Conservation (phyloP, 2,329 filamentous ascomycete species). For the Xylariomycetidae sp. region DNA sequence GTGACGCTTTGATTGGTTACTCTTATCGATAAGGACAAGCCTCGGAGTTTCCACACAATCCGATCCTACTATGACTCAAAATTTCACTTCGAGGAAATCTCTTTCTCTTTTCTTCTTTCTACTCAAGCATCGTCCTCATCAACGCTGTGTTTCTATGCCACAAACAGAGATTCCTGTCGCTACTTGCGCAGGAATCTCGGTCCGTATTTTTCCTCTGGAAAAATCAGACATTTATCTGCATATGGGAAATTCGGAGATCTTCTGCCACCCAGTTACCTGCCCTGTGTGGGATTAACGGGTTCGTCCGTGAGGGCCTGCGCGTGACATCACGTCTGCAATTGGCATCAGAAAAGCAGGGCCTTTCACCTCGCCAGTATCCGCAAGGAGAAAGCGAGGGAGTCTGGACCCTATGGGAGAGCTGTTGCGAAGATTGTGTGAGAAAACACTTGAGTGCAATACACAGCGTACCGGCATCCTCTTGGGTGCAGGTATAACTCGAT, state of each 20-base stretch:
- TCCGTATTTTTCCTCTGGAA: slow-evolving; percentile 14
- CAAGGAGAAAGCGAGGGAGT: slow-evolving; percentile 30
- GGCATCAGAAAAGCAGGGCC: slow-evolving; percentile 89
- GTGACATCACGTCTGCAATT: slow-evolving; percentile 76
- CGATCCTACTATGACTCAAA: slow-evolving; percentile 17
- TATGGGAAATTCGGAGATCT: slow-evolving; percentile 99
- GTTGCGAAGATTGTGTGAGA: slow-evolving; percentile 88
- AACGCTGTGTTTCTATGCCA: slow-evolving; percentile 97
- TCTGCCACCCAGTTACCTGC: slow-evolving; percentile 52
- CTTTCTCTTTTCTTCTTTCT: slow-evolving; percentile 28
- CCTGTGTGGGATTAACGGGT: slow-evolving; percentile 40
- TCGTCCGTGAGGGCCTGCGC: slow-evolving; percentile 86
- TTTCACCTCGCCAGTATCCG: slow-evolving; percentile 26
- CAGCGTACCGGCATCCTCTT: slow-evolving; percentile 57
- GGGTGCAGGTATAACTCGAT: slow-evolving; percentile 69
- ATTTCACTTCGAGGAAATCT: too few species aligned
- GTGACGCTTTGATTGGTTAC: slow-evolving; percentile 8
- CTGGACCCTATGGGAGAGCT: slow-evolving; percentile 77
- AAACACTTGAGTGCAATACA: slow-evolving; percentile 95
- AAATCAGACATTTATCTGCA: slow-evolving; percentile 43
- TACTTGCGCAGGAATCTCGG: too few species aligned
- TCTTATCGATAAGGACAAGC: slow-evolving; percentile 21
- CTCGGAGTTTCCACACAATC: slow-evolving; percentile 6
- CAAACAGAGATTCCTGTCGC: slow-evolving; percentile 70
- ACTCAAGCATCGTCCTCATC: slow-evolving; percentile 74